Evolutionary conservation across 2,329 filamentous ascomycete genomes (phyloP).

Genomic region (Alternaria consortialis): DNA sequence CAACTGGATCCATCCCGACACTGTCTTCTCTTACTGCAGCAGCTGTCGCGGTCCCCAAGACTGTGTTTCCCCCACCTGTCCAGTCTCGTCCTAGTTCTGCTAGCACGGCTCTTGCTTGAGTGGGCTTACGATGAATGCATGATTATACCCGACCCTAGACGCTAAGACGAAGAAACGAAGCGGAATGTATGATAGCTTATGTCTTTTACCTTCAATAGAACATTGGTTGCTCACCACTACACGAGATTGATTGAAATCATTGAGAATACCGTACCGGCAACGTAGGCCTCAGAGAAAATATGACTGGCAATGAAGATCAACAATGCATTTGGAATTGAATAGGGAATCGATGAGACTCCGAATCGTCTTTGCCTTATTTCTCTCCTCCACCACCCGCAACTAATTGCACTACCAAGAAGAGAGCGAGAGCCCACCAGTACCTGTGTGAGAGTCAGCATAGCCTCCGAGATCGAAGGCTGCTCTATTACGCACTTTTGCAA

Average conservation of each 20-base stretch:
- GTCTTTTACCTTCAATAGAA: constrained; percentile 3
- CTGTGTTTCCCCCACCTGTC: background rate
- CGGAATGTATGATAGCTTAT: constrained; percentile 13
- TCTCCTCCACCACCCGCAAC: constrained; percentile 54
- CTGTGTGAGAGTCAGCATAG: constrained; percentile 40
- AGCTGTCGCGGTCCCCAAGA: constrained; percentile 5
- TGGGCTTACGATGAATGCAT: background rate
- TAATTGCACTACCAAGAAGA: constrained; percentile 59
- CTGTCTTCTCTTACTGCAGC: constrained; percentile 12
- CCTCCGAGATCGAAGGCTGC: background rate
- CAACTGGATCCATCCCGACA: constrained; percentile 12
- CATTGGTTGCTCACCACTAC: background rate
- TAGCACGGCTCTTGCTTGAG: constrained; percentile 13
- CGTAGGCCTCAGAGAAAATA: background rate
- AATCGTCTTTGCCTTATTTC: constrained; percentile 7
- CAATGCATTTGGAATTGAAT: background rate
- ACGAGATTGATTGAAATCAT: background rate
- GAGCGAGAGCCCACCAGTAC: constrained; percentile 61
- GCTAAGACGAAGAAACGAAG: background rate
- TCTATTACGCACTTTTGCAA: constrained; percentile 58
- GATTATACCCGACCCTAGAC: constrained; percentile 7
- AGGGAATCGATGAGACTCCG: background rate
- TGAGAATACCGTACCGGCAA: background rate
- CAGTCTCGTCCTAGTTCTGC: constrained; percentile 6
- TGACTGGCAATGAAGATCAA: background rate